phyloP scores from a whole-genome alignment of 441 rosid genomes.

The Arabidopsis lyrata region DNA sequence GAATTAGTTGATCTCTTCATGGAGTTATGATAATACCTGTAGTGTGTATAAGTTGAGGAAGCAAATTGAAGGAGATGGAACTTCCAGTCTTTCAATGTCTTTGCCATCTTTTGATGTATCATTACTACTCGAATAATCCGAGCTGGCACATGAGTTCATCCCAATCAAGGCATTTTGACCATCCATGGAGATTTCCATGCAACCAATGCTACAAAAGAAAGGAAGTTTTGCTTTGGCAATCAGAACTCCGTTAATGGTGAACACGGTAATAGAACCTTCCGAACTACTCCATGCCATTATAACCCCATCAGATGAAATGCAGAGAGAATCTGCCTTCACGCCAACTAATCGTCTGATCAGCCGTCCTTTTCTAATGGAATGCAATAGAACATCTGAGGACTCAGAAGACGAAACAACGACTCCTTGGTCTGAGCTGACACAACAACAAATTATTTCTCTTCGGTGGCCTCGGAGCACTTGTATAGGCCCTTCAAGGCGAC shows the following conservation, averaged over 20 bases:
- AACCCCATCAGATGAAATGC: constrained; percentile 87
- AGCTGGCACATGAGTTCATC: constrained; percentile 60
- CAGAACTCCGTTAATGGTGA: constrained; percentile 77
- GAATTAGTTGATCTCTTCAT: constrained; percentile 14
- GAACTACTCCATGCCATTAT: constrained; percentile 80
- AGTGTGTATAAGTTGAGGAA: constrained; percentile 83
- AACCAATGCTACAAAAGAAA: constrained; percentile 66
- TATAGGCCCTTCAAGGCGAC: constrained; percentile 90
- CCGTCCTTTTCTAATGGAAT: constrained; percentile 88
- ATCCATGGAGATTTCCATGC: constrained; percentile 88
- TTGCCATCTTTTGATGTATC: constrained; percentile 49
- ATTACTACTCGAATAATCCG: constrained; percentile 37
- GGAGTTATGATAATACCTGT: constrained; percentile 56
- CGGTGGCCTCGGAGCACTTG: constrained; percentile 94
- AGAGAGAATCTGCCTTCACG: constrained; percentile 79
- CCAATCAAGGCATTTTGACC: constrained; percentile 84
- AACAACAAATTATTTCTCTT: constrained; percentile 75
- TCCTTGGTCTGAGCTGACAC: constrained; percentile 92
- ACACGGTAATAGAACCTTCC: constrained; percentile 68
- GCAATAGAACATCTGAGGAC: constrained; percentile 77
- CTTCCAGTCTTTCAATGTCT: constrained; percentile 58
- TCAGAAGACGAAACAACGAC: constrained; percentile 80
- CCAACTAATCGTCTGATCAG: constrained; percentile 84
- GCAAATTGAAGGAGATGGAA: constrained; percentile 83
- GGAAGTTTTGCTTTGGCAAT: constrained; percentile 80